These are phyloP conservation scores for Aureobasidium sp. DNA, from an alignment of 2,329 filamentous ascomycete genomes.

Conservation along the genomic window DNA sequence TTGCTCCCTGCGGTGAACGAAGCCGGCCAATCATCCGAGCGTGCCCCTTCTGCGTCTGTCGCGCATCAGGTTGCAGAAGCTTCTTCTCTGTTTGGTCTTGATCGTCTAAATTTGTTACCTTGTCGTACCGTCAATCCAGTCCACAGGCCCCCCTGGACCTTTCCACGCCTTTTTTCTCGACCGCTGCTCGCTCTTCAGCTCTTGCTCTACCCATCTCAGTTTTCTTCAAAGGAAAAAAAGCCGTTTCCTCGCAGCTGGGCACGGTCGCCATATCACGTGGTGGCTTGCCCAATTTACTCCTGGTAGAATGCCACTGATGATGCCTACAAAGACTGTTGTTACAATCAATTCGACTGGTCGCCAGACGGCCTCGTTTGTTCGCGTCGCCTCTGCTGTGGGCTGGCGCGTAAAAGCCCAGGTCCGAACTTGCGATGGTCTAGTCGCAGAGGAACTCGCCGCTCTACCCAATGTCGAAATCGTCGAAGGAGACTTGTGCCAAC, in stretches of 20 bases:
- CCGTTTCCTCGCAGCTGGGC: conserved; percentile 2
- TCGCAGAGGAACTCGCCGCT: conserved; percentile 74
- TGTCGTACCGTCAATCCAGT: neutral
- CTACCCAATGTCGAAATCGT: conserved; percentile 73
- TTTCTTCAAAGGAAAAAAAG: conserved; percentile 8
- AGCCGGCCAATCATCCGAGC: conserved; percentile 12
- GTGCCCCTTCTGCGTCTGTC: conserved; percentile 1
- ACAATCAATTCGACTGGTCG: conserved; percentile 94
- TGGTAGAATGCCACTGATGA: conserved; percentile 20
- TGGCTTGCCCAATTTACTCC: conserved; percentile 7
- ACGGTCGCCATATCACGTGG: conserved; percentile 13
- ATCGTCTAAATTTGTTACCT: conserved; percentile 3
- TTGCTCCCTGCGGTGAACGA: conserved; percentile 8
- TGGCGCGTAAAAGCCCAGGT: conserved; percentile 91
- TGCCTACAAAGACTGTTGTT: conserved; percentile 65
- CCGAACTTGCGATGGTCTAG: conserved; percentile 75
- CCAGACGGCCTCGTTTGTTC: conserved; percentile 90
- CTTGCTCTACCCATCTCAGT: neutral
- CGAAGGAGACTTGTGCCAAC: conserved; percentile 54
- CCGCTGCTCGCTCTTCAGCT: neutral
- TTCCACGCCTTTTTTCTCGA: neutral
- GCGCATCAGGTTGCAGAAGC: conserved; percentile 5
- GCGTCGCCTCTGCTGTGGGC: conserved; percentile 86
- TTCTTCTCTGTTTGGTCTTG: conserved; percentile 1
- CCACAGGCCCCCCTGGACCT: neutral